These are phyloP conservation scores for Termitomyces sp. DNA, from an alignment of 768 basidiomycete genomes.

Conservation along the genomic window DNA sequence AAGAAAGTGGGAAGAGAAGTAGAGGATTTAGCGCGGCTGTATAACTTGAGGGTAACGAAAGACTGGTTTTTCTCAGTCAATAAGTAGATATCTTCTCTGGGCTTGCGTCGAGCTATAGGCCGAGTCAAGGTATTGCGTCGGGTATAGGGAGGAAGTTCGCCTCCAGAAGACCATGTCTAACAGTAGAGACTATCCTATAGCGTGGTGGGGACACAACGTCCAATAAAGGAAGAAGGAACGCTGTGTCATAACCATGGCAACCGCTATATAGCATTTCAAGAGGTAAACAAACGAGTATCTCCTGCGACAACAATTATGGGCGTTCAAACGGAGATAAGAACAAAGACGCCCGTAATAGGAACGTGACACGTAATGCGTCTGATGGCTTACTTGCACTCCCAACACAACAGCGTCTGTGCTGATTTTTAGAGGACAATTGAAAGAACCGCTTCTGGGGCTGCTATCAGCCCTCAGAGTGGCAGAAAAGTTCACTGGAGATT, in stretches of 20 bases:
- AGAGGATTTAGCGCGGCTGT: conserved; percentile 46
- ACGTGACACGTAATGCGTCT: conserved; percentile 7
- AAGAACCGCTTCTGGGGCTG: neutral
- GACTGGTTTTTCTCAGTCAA: conserved; percentile 35
- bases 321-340: conserved; percentile 8
- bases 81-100: conserved; percentile 42
- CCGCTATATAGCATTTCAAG: conserved; percentile 13
- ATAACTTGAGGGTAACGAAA: conserved; percentile 39
- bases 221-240: conserved; percentile 23
- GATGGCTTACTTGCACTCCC: neutral
- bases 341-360: conserved; percentile 2
- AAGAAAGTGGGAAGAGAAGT: conserved; percentile 47
- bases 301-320: conserved; percentile 18
- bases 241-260: neutral
- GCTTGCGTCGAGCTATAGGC: conserved; percentile 33
- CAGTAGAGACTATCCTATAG: conserved; percentile 41
- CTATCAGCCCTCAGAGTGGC: neutral
- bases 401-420: neutral
- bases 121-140: conserved; percentile 39
- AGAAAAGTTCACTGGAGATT: neutral
- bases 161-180: conserved; percentile 41
- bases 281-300: conserved; percentile 23
- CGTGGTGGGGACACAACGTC: conserved; percentile 43
- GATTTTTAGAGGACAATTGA: conserved; percentile 3
- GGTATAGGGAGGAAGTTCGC: conserved; percentile 44